Evolutionary conservation across 768 basidiomycete species (phyloP).

Genomic region (Pulveroboletus sp.): DNA sequence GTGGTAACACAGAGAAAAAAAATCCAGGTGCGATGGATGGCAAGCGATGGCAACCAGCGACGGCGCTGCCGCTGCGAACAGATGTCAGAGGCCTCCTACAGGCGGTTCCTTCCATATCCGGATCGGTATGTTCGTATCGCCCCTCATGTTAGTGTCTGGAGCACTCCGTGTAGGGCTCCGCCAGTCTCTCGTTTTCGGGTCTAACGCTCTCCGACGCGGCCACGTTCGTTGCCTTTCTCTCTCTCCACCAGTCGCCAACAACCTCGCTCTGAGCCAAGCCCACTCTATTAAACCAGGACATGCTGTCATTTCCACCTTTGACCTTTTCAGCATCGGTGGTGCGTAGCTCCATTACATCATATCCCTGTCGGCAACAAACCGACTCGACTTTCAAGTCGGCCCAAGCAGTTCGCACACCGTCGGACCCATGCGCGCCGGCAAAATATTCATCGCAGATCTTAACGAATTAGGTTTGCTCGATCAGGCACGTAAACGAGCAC

Average conservation of each 20-base stretch:
- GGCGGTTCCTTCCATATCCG: conserved; percentile 5
- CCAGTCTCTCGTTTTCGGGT: neutral
- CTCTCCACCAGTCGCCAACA: conserved; percentile 2
- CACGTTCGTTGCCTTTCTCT: conserved; percentile 16
- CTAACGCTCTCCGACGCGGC: neutral
- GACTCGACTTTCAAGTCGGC: conserved; percentile 43
- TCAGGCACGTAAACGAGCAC: conserved; percentile 42
- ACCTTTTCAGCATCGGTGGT: conserved; percentile 90
- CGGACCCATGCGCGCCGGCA: conserved; percentile 88
- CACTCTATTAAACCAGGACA: conserved; percentile 51
- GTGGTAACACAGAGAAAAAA: no score
- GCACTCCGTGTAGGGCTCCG: conserved; percentile 6
- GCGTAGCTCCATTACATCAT: conserved; percentile 20
- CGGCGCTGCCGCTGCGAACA: no score
- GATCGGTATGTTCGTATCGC: neutral
- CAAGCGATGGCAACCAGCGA: no score
- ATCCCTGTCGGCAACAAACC: neutral
- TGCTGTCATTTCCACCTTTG: conserved; percentile 91
- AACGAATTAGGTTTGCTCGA: conserved; percentile 63
- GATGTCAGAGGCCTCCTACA: no score
- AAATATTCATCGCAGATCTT: conserved; percentile 80
- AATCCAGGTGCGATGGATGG: no score
- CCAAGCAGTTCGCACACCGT: conserved; percentile 66
- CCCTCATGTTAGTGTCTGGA: conserved; percentile 9
- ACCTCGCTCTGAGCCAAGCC: neutral